Conservation (phyloP, 2,329 filamentous ascomycete genomes). For the Graphilbum fragrans region DNA sequence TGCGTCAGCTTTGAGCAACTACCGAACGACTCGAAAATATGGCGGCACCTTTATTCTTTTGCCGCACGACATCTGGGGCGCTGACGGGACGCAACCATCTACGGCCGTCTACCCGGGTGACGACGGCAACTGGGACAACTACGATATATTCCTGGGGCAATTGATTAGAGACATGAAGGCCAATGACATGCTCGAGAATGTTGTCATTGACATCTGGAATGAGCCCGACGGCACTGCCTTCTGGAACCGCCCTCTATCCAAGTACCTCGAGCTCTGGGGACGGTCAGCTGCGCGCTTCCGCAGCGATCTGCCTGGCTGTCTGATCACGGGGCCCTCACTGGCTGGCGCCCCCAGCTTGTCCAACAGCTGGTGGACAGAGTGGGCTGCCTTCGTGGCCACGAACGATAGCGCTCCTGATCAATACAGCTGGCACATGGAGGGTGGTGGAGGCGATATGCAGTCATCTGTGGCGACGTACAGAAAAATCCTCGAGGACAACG, state of each 20-base stretch:
- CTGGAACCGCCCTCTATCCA: conserved; percentile 25
- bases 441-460: conserved; percentile 16
- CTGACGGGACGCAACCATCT: conserved; percentile 26
- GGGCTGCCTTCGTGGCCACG: conserved; percentile 19
- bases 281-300: conserved; percentile 15
- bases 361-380: conserved; percentile 28
- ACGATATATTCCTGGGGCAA: conserved; percentile 27
- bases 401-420: conserved; percentile 28
- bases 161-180: conserved; percentile 21
- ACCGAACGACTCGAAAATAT: conserved; percentile 27
- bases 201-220: conserved; percentile 41
- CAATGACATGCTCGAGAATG: conserved; percentile 21
- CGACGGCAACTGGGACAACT: conserved; percentile 32
- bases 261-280: conserved; percentile 27
- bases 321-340: conserved; percentile 26
- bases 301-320: conserved; percentile 5
- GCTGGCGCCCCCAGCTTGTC: conserved; percentile 18
- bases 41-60: conserved; percentile 31
- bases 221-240: conserved; percentile 28
- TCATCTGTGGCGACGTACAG: conserved; percentile 15
- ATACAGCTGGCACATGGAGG: conserved; percentile 29
- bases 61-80: conserved; percentile 33
- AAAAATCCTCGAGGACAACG: conserved; percentile 15
- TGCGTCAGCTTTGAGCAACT: conserved; percentile 30
- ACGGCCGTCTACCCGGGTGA: conserved; percentile 32